A percentile compares a stretch with the other conserved stretches of the same genome.
phyloP scores from a whole-genome alignment of 2,329 filamentous ascomycete genomes.

The Zasmidium cellare region DNA sequence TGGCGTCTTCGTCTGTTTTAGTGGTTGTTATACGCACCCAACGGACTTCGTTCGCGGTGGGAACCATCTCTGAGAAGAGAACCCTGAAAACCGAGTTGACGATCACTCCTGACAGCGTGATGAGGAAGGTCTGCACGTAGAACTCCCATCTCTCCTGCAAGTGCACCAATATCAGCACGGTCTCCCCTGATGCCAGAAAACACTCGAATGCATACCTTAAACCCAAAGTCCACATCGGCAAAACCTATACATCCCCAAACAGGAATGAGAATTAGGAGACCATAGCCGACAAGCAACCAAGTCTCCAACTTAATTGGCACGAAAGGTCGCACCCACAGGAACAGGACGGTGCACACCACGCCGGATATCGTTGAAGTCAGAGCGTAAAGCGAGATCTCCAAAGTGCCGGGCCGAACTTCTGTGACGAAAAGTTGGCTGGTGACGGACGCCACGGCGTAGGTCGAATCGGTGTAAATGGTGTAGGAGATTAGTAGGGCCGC shows the following conservation, averaged over 20 bases:
- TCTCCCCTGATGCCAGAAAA: no score
- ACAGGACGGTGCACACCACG: constrained; percentile 6
- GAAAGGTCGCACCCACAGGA: constrained; percentile 5
- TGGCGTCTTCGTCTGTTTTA: no score
- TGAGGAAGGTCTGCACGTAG: constrained; percentile 9
- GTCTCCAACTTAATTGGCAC: constrained; percentile 6
- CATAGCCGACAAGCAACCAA: constrained; percentile 8
- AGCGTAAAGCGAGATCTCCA: constrained; percentile 12
- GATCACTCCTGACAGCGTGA: constrained; percentile 6
- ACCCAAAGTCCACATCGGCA: constrained; percentile 9
- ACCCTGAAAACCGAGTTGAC: constrained; percentile 10
- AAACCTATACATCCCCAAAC: constrained; percentile 11
- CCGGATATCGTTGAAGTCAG: constrained; percentile 8
- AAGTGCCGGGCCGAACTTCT: constrained; percentile 8
- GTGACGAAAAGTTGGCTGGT: constrained; percentile 9
- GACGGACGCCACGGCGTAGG: constrained; percentile 11
- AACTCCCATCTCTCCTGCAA: constrained; percentile 11
- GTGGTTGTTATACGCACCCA: no score
- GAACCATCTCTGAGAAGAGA: constrained; percentile 15
- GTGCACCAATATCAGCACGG: no score
- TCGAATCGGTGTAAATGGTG: constrained; percentile 13
- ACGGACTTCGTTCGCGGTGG: constrained; percentile 11
- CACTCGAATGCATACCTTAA: constrained; percentile 3
- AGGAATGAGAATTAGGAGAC: background rate
- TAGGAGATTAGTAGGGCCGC: constrained; percentile 8